Evolutionary conservation across 768 basidiomycete genomes (phyloP), one percentile per base, ranked within the genome.

Genomic region (Tricholoma flavovirens): DNA sequence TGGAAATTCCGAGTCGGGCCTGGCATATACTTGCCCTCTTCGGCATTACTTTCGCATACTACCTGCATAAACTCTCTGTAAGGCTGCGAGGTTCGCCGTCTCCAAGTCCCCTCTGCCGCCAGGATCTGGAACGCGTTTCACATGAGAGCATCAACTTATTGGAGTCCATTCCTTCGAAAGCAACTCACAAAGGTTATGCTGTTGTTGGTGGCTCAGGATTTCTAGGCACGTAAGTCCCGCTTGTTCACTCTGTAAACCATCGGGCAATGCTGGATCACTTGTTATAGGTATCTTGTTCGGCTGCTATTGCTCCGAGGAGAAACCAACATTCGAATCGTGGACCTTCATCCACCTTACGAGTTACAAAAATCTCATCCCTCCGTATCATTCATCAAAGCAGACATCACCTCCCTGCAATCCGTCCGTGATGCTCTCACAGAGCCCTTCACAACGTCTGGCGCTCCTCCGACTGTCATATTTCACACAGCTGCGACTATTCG

Each of bases 401-500:
- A 73, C 55, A 67, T 72, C 33, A 69, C 71, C 1, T 69, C 68
- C 7, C 55, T 65, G 10, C 26, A 59, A 5, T 69, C 70, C n/a
- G 52, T 71, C 5, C 64, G 64, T 14, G 60, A 59, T 3, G 69
- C 56, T 14, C 66, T 71, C 26, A 54, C 57, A 21, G 32, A 51
- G 19, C 66, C 66, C 5, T 71, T 71, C 56, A 46, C 43, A 76
- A 76, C 64, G 76, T 82, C 51, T 69, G 74, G 42, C 73, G 70
- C n/a, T 71, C 59, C 66, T 9, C 64, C 67, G 17, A 63, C 73
- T n/a, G 81, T 81, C 4, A 78, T 83, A 17, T 81, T 80, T 63
- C 79, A 82, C 59, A 79, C 78, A 29, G 83, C 80, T 5, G 80
- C 82, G 5, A 76, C 68, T 48, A 82, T 83, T 56, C 79, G 79